phyloP scores from a whole-genome alignment of 2,329 filamentous ascomycete species.

The Cadophora gregata region DNA sequence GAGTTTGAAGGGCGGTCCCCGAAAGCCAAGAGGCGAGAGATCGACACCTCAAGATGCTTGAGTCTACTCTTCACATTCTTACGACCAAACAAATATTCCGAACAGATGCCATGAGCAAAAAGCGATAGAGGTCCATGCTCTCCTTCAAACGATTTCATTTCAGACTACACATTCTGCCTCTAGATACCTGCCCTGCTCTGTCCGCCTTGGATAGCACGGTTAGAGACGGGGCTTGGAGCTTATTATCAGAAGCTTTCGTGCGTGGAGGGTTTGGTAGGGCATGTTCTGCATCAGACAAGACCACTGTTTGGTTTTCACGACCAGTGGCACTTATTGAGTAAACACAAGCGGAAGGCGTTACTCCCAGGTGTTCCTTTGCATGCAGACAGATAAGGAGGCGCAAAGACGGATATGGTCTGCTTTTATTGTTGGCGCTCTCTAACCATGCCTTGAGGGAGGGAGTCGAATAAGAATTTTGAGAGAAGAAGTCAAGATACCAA shows the following conservation, averaged over 20 bases:
- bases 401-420: background rate
- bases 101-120: conserved; percentile 13
- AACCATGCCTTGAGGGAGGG: background rate
- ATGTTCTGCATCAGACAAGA: background rate
- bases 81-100: conserved; percentile 1
- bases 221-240: conserved; percentile 1
- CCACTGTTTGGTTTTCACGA: background rate
- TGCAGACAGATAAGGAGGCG: conserved; percentile 7
- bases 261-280: background rate
- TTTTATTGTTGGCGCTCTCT: background rate
- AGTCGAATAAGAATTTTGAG: background rate
- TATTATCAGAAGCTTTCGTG: background rate
- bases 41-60: conserved; percentile 24
- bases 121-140: conserved; percentile 5
- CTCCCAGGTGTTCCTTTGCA: conserved; percentile 3
- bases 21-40: conserved; percentile 49
- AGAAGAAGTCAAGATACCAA: background rate
- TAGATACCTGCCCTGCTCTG: conserved; percentile 14
- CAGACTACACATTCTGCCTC: conserved; percentile 11
- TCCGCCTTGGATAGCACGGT: conserved; percentile 23
- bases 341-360: background rate
- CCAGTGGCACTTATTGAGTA: background rate
- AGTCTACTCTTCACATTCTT: background rate
- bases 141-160: conserved; percentile 8
- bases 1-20: conserved; percentile 75